Percentiles rank a stretch among this genome's conserved stretches.
Evolutionary conservation across 495 filamentous ascomycete species (phyloP).

Genomic region (Penicillium samsonianum): DNA sequence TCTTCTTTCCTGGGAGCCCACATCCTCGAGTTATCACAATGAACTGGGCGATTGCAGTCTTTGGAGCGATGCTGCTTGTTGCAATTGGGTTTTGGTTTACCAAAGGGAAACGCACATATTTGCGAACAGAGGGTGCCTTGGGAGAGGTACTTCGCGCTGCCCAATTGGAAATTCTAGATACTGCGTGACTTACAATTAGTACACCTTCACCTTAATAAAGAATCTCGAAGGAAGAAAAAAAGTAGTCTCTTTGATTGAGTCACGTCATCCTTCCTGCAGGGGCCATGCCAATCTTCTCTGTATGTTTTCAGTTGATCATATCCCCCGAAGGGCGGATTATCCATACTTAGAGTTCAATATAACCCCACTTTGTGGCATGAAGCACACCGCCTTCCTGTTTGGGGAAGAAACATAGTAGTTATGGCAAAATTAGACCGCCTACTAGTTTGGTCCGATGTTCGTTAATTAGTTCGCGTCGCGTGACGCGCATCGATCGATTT

Average conservation of each 20-base stretch:
- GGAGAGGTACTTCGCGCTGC: background rate
- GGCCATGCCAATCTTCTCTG: slow-evolving; percentile 99
- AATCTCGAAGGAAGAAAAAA: slow-evolving; percentile 52
- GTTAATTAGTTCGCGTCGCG: slow-evolving; percentile 25
- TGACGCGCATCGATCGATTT: slow-evolving; percentile 17
- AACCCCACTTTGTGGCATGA: background rate
- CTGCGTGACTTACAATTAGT: background rate
- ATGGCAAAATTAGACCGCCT: background rate
- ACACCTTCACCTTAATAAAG: background rate
- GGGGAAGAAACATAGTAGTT: too few relatives aligned
- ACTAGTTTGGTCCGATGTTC: background rate
- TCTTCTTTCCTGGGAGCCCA: too few relatives aligned
- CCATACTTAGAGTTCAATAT: background rate
- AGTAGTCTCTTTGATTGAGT: slow-evolving; percentile 92
- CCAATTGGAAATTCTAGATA: background rate
- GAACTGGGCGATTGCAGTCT: too few relatives aligned
- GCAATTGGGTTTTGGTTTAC: background rate
- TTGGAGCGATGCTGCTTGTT: background rate
- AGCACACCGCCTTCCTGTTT: background rate
- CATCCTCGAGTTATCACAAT: too few relatives aligned
- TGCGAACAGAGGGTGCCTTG: background rate
- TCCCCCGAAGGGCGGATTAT: slow-evolving; percentile 61
- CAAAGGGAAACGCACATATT: too few relatives aligned
- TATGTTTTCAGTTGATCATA: slow-evolving; percentile 81
- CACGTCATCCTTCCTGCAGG: slow-evolving; percentile 99